phyloP scores from a whole-genome alignment of 2,329 filamentous ascomycete genomes.

The Penicillium janthinellum region DNA sequence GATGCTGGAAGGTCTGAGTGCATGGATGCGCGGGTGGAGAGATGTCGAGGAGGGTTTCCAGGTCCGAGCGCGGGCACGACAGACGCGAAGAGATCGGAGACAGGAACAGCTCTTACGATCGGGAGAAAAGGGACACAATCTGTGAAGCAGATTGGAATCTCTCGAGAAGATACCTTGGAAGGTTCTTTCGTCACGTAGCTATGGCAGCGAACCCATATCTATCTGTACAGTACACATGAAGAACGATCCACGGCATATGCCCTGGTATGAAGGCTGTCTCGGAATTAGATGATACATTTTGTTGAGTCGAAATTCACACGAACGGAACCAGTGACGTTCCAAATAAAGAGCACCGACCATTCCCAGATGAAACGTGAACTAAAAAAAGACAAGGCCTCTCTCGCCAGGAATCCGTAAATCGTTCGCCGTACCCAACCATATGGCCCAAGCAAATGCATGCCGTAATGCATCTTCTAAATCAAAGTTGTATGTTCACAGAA shows the following conservation, averaged over 20 bases:
- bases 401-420: slow-evolving; percentile 26
- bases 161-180: background rate
- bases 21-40: slow-evolving; percentile 48
- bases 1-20: slow-evolving; percentile 43
- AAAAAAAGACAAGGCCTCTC: slow-evolving; percentile 17
- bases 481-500: slow-evolving; percentile 31
- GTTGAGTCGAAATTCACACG: slow-evolving; percentile 14
- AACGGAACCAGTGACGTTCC: slow-evolving; percentile 15
- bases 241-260: background rate
- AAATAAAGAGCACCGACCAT: slow-evolving; percentile 14
- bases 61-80: slow-evolving; percentile 60
- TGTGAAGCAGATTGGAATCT: background rate
- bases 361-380: slow-evolving; percentile 7
- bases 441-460: slow-evolving; percentile 32
- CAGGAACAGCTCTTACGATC: slow-evolving; percentile 4
- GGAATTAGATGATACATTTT: slow-evolving; percentile 14
- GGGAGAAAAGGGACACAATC: background rate
- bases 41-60: slow-evolving; percentile 45
- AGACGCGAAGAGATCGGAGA: slow-evolving; percentile 48
- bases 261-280: background rate
- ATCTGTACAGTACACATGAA: background rate
- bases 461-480: slow-evolving; percentile 37
- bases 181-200: background rate
- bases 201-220: background rate
- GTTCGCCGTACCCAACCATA: slow-evolving; percentile 31